These are phyloP conservation scores for Ustulina deusta DNA, from an alignment of 2,329 filamentous ascomycete species.

Conservation along the genomic window DNA sequence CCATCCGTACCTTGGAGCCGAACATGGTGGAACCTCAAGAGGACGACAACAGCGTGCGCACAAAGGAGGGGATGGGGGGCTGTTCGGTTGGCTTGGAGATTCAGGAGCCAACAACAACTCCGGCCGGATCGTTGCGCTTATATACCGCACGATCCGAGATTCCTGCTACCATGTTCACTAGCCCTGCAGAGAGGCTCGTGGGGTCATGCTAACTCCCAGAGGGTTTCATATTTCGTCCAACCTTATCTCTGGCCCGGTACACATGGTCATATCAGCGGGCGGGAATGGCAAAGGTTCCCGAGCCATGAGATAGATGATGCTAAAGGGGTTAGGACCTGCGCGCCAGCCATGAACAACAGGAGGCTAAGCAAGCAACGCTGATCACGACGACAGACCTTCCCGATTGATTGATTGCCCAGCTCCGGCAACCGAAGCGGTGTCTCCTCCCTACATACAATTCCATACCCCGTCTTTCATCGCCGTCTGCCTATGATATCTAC, in stretches of 20 bases:
- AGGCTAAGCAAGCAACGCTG: constrained; percentile 17
- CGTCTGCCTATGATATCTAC: background rate
- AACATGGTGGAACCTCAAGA: constrained; percentile 31
- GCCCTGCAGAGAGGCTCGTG: background rate
- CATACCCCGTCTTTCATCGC: background rate
- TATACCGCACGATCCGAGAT: constrained; percentile 5
- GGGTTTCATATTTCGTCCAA: constrained; percentile 21
- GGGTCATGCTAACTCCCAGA: background rate
- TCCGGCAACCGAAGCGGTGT: constrained; percentile 17
- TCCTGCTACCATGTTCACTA: constrained; percentile 2
- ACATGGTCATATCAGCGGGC: constrained; percentile 25
- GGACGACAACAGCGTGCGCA: background rate
- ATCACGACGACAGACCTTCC: constrained; percentile 35
- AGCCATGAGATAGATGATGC: constrained; percentile 20
- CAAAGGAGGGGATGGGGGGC: background rate
- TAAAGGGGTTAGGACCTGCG: background rate
- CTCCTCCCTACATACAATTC: background rate
- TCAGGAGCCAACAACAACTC: background rate
- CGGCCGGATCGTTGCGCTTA: constrained; percentile 16
- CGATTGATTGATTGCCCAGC: constrained; percentile 24
- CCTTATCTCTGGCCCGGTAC: constrained; percentile 18
- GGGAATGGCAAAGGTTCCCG: constrained; percentile 15
- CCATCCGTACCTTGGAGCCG: constrained; percentile 35
- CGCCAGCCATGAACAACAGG: constrained; percentile 16
- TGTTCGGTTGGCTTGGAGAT: constrained; percentile 12